Evolutionary conservation across 2,329 filamentous ascomycete genomes (phyloP).

Genomic region (Drechslerella dactyloides): DNA sequence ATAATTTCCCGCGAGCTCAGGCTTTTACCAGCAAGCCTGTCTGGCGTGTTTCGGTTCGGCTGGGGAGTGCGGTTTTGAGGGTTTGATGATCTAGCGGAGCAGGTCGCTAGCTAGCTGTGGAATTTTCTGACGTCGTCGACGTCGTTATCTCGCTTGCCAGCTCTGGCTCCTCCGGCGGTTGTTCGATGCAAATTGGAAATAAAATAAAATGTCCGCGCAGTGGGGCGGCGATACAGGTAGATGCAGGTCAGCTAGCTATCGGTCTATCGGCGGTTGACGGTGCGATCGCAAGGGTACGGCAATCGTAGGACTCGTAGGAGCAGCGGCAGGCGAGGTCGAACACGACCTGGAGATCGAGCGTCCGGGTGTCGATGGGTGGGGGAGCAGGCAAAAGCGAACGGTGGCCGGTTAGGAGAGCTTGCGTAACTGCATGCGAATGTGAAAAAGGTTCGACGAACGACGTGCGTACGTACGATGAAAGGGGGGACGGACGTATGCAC

Average conservation of each 20-base stretch:
- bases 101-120: no score
- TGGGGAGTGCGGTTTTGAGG: slow-evolving; percentile 11
- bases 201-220: no score
- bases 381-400: slow-evolving; percentile 24
- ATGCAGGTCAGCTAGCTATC: no score
- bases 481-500: no score
- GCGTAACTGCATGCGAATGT: slow-evolving; percentile 45
- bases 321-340: slow-evolving; percentile 7
- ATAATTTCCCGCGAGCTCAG: slow-evolving; percentile 62
- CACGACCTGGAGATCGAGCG: background rate
- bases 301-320: no score
- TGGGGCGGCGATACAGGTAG: no score
- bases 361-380: slow-evolving; percentile 23
- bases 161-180: no score
- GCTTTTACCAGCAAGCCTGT: background rate
- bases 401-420: slow-evolving; percentile 24
- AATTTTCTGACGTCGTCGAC: no score
- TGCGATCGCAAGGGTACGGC: background rate
- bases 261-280: no score
- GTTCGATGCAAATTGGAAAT: no score
- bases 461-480: slow-evolving; percentile 27
- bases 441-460: background rate
- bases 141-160: no score
- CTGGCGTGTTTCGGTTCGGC: background rate
- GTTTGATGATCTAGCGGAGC: no score